Evolutionary conservation across 441 rosid genomes (phyloP), one percentile per base, ranked within the genome.

Genomic region (Mallotus repandus): DNA sequence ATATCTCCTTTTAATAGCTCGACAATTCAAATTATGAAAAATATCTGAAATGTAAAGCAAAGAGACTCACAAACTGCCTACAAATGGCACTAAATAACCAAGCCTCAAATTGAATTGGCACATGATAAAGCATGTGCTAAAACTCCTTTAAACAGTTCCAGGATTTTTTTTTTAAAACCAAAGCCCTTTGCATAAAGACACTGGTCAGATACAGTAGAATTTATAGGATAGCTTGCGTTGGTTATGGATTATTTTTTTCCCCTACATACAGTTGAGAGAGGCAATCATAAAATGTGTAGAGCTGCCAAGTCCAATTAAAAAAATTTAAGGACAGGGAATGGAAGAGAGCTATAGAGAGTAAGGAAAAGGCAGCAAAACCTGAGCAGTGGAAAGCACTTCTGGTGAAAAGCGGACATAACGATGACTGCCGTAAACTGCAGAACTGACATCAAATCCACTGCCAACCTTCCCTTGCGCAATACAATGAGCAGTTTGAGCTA

Each of bases 391-490:
- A 77, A 96, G 82, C 81, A 89, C 89, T 80, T 89, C 91, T 41
- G 98, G 95, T 64, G 98, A 96, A 82, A 96, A 96, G 60, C 98
- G 95, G 65, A 96, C 89, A 77, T 96, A 96, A 7, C 90, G 89
- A 68, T 92, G 98, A 78, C 99, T 96, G 68, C 99, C 98, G 82
- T 89, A 96, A 69, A 96, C 98, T 18, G 97, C 98, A 84, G 94
- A 89, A 80, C 99, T 91, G 76, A 96, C 97, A 88, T 96, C 99
- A 81, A 93, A 93, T 59, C 99, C 99, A 84, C 99, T 95, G 72
- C 99, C 99, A 62, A 96, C 93, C 82, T 96, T 92, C 74, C 99
- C 99, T 89, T 92, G 99, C 45, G 99, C 97, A 70, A 96, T 86
- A 83, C 98, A 93, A 56, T 96, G 98, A 54, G 98, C 96, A 79